Percentiles rank a stretch among this genome's conserved stretches.
phyloP scores from a whole-genome alignment of 176 grass and related monocot species.

The Avena atlantica region DNA sequence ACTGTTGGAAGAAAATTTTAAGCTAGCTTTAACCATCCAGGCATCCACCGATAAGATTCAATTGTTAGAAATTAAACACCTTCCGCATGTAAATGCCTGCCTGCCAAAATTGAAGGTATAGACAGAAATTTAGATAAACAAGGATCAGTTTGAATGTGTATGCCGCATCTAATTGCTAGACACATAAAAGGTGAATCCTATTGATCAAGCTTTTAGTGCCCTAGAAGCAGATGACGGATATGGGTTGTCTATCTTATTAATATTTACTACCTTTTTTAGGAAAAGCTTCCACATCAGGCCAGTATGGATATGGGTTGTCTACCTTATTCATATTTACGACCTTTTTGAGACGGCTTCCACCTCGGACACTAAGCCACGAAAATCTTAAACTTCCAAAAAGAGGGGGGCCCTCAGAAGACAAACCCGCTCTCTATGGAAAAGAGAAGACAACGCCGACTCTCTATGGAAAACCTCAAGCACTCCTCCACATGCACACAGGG shows the following conservation, averaged over 20 bases:
- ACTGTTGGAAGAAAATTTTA: constrained; percentile 11
- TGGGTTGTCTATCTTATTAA: background rate
- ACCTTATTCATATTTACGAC: background rate
- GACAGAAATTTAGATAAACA: background rate
- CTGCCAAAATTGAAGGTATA: constrained; percentile 14
- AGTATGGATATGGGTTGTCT: background rate
- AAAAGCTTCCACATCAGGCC: background rate
- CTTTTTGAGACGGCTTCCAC: background rate
- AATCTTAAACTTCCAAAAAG: constrained; percentile 8
- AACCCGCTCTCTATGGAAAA: background rate
- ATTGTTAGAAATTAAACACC: background rate
- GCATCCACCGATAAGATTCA: background rate
- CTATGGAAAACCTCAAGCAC: background rate
- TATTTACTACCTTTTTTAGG: background rate
- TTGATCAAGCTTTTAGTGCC: constrained; percentile 25
- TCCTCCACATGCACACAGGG: background rate
- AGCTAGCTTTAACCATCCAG: background rate
- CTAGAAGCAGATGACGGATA: background rate
- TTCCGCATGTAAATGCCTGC: background rate
- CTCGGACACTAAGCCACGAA: background rate
- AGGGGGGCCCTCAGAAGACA: background rate
- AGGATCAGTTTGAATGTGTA: background rate
- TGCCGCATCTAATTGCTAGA: constrained; percentile 30
- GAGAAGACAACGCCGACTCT: background rate
- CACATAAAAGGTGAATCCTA: constrained; percentile 4